Evolutionary conservation across 78 protist species (phyloP), one percentile per base, ranked within the genome.

Genomic region (Guillardia theta): DNA sequence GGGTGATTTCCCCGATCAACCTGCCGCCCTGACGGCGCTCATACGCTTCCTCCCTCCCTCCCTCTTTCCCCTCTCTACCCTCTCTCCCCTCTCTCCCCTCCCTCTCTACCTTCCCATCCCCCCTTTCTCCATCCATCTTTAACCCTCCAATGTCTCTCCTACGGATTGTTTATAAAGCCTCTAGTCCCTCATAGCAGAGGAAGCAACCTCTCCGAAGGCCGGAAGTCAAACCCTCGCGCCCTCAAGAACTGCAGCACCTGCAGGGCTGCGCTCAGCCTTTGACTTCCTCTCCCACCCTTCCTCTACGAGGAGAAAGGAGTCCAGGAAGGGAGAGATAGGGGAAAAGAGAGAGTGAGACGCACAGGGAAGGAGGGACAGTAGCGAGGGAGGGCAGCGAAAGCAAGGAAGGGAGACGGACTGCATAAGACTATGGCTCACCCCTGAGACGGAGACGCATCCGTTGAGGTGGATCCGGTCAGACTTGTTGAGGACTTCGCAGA

Each of bases 381-480:
- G n/a, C n/a, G n/a, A n/a, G n/a, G n/a, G n/a, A n/a, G n/a, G n/a
- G n/a, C n/a, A n/a, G n/a, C n/a, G n/a, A n/a, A n/a, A n/a, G n/a
- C n/a, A n/a, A n/a, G n/a, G n/a, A n/a, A n/a, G n/a, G n/a, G n/a
- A n/a, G n/a, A n/a, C n/a, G n/a, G n/a, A n/a, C n/a, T n/a, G n/a
- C n/a, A n/a, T n/a, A n/a, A 24, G 70, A 78, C 90, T 2, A 43
- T 43, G 45, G 50, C n/a, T n/a, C n/a, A n/a, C n/a, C n/a, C n/a
- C 90, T 0, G 90, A 27, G 50, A 43, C 44, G 50, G 90, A 78
- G 43, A 43, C 39, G 48, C 90, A 78, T 18, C 53, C 90, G 48
- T 78, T 78, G 50, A 78, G 48, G 43, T n/a, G 53, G 43, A 78
- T 43, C 37, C 90, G 90, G 90, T 78, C 90, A 30, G 90, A 15